phyloP scores from a whole-genome alignment of 2,329 filamentous ascomycete genomes.

The Hirsutella rhossiliensis region DNA sequence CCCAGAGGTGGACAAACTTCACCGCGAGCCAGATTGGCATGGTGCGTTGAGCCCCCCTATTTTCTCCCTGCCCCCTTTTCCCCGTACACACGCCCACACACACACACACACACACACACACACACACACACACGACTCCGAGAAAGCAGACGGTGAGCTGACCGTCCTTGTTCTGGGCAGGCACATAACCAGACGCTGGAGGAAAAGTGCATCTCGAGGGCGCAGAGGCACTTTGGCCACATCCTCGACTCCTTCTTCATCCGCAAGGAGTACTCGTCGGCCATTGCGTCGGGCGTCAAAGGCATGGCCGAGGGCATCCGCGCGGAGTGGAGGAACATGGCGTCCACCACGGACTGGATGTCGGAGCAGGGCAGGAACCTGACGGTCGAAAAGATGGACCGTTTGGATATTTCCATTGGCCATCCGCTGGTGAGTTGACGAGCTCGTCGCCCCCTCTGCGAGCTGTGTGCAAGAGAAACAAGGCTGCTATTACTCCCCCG shows the following conservation, averaged over 20 bases:
- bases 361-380: background rate
- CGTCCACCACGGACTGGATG: background rate
- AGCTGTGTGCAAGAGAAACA: no score
- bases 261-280: background rate
- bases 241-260: slow-evolving; percentile 3
- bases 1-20: background rate
- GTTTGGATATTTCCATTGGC: background rate
- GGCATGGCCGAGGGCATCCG: background rate
- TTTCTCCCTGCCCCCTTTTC: no score
- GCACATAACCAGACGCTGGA: background rate
- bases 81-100: no score
- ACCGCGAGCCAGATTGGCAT: background rate
- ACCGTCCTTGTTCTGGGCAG: background rate
- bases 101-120: no score
- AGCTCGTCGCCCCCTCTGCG: background rate
- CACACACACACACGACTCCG: no score
- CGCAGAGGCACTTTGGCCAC: slow-evolving; percentile 4
- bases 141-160: background rate
- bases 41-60: background rate
- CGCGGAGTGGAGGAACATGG: background rate
- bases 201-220: slow-evolving; percentile 1
- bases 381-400: background rate
- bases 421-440: background rate
- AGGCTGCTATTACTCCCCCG: no score
- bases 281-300: background rate